Evolutionary conservation across 1,139 yeast genomes (phyloP).

Genomic region (Lodderomyces beijingensis): DNA sequence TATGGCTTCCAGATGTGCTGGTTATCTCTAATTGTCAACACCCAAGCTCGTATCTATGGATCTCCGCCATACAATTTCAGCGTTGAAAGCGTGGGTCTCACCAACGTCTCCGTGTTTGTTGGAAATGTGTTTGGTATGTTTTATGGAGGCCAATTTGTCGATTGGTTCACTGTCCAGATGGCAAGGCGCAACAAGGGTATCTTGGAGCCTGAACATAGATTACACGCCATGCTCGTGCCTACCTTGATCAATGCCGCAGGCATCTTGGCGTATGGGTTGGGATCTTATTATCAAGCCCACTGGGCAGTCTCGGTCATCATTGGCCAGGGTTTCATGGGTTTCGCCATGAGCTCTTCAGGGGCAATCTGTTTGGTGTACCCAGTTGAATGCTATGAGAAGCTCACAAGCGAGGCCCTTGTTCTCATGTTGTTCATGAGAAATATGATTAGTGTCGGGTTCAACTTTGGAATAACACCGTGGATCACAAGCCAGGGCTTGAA

Average conservation of each 20-base stretch:
- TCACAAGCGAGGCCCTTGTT: constrained; percentile 53
- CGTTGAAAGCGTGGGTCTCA: constrained; percentile 33
- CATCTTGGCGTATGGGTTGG: constrained; percentile 32
- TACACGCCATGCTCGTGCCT: constrained; percentile 35
- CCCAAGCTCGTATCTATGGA: constrained; percentile 39
- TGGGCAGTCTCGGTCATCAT: constrained; percentile 53
- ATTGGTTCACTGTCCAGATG: constrained; percentile 30
- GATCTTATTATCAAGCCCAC: constrained; percentile 23
- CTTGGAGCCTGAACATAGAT: constrained; percentile 38
- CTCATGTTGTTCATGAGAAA: no score
- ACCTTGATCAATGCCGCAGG: constrained; percentile 38
- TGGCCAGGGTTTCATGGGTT: no score
- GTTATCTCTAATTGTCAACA: constrained; percentile 41
- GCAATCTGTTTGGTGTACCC: constrained; percentile 52
- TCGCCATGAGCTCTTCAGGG: constrained; percentile 54
- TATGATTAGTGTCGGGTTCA: constrained; percentile 45
- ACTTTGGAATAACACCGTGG: constrained; percentile 46
- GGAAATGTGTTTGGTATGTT: constrained; percentile 39
- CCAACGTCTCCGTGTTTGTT: constrained; percentile 37
- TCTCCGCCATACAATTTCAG: constrained; percentile 32
- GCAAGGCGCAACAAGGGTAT: constrained; percentile 35
- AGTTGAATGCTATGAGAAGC: constrained; percentile 52
- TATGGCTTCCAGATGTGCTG: constrained; percentile 63
- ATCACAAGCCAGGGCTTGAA: constrained; percentile 30
- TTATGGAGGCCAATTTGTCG: constrained; percentile 40